These are phyloP conservation scores for Phaffia tasmanica DNA, from an alignment of 768 basidiomycete genomes.

Conservation along the genomic window DNA sequence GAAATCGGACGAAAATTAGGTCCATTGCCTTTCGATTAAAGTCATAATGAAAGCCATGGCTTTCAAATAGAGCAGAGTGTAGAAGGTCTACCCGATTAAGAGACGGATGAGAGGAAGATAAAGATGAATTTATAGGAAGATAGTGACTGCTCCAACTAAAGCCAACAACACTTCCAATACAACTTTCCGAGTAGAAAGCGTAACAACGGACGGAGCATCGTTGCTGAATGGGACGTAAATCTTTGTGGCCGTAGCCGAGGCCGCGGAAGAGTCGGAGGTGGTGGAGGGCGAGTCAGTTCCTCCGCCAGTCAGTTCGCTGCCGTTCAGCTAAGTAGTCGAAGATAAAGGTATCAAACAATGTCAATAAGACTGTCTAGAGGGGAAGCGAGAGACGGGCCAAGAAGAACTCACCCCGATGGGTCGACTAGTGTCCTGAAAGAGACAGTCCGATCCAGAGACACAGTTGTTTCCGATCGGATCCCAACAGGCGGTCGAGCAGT, in stretches of 20 bases:
- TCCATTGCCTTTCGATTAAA: too few species aligned
- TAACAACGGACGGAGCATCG: too few species aligned
- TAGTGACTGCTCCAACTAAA: too few species aligned
- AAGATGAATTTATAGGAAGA: too few species aligned
- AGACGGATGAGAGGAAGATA: too few species aligned
- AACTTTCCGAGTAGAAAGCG: too few species aligned
- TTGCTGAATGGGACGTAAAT: too few species aligned
- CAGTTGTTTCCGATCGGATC: slow-evolving; percentile 60
- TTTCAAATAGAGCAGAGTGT: too few species aligned
- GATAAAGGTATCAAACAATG: slow-evolving; percentile 6
- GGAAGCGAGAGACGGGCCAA: background rate
- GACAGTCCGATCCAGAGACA: slow-evolving; percentile 51
- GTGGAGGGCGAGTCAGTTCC: slow-evolving; percentile 33
- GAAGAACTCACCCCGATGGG: slow-evolving; percentile 50
- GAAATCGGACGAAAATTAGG: too few species aligned
- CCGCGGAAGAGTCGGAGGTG: slow-evolving; percentile 3
- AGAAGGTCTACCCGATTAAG: too few species aligned
- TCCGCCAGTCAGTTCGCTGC: slow-evolving; percentile 58
- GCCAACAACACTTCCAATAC: too few species aligned
- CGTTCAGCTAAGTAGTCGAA: slow-evolving; percentile 46
- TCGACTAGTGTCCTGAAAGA: slow-evolving; percentile 53
- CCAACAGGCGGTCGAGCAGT: slow-evolving; percentile 72
- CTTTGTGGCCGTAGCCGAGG: background rate
- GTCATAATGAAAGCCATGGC: too few species aligned
- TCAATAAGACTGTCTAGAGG: background rate